Evolutionary conservation across 2,329 filamentous ascomycete genomes (phyloP).

Genomic region (Trichophyton mentagrophytes): DNA sequence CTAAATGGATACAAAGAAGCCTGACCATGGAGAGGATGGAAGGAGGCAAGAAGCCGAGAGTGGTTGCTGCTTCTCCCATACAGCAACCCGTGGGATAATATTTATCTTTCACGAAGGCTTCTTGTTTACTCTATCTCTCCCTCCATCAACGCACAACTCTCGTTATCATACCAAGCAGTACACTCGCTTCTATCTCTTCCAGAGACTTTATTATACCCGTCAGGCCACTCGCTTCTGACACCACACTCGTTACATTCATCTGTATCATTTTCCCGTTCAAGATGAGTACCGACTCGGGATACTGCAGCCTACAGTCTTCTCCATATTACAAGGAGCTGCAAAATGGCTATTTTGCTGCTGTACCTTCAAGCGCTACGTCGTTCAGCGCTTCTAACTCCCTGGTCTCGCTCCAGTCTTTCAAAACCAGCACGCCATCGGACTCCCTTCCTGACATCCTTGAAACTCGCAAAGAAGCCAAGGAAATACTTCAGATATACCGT

Average conservation of each 20-base stretch:
- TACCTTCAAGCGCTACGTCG: neutral
- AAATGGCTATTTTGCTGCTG: neutral
- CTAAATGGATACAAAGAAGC: neutral
- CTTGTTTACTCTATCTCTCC: neutral
- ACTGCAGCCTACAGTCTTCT: neutral
- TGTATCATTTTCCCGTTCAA: neutral
- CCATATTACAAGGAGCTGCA: neutral
- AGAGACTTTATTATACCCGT: neutral
- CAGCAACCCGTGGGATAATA: neutral
- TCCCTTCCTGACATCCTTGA: constrained; percentile 12
- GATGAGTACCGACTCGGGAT: neutral
- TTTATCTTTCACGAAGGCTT: neutral
- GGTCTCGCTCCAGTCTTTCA: neutral
- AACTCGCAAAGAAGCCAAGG: constrained; percentile 14
- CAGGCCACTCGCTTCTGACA: neutral
- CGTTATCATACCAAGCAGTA: neutral
- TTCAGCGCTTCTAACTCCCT: neutral
- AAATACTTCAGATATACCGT: constrained; percentile 19
- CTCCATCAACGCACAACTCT: neutral
- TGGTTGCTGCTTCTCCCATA: neutral
- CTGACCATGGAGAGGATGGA: neutral
- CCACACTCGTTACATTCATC: neutral
- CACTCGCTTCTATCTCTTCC: neutral
- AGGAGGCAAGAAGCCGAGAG: neutral
- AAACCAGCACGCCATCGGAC: neutral